Conservation (phyloP, 2,329 filamentous ascomycete species). For the Furcasterigmium sp. region DNA sequence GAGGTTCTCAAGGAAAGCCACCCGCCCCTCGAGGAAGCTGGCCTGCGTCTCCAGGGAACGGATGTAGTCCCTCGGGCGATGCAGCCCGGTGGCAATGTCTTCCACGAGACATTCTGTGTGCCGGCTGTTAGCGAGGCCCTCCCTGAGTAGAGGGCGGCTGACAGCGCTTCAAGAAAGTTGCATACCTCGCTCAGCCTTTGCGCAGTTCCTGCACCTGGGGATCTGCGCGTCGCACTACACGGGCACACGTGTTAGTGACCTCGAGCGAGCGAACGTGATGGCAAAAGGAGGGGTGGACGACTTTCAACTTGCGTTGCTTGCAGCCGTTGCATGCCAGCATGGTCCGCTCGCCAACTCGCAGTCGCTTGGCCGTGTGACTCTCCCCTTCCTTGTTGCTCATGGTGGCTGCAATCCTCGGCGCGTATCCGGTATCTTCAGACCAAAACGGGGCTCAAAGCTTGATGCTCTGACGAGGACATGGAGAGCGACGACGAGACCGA, state of each 20-base stretch:
- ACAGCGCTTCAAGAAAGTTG: no score
- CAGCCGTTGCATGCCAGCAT: constrained; percentile 18
- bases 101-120: constrained; percentile 25
- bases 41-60: constrained; percentile 20
- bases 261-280: background rate
- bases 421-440: no score
- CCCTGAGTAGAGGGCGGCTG: no score
- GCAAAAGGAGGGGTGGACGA: no score
- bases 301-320: constrained; percentile 20
- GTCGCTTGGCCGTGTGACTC: no score
- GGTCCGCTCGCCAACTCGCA: constrained; percentile 17
- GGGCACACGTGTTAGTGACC: background rate
- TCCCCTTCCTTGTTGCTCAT: no score
- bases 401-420: no score
- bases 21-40: no score
- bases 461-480: no score
- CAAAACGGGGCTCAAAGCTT: no score
- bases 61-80: constrained; percentile 25
- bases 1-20: constrained; percentile 22
- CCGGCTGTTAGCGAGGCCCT: no score
- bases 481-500: no score
- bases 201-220: constrained; percentile 21
- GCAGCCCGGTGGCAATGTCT: constrained; percentile 26
- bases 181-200: constrained; percentile 11
- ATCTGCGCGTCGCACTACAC: constrained; percentile 16